phyloP scores from a whole-genome alignment of 1,139 yeast genomes.

The Scheffersomyces titani region DNA sequence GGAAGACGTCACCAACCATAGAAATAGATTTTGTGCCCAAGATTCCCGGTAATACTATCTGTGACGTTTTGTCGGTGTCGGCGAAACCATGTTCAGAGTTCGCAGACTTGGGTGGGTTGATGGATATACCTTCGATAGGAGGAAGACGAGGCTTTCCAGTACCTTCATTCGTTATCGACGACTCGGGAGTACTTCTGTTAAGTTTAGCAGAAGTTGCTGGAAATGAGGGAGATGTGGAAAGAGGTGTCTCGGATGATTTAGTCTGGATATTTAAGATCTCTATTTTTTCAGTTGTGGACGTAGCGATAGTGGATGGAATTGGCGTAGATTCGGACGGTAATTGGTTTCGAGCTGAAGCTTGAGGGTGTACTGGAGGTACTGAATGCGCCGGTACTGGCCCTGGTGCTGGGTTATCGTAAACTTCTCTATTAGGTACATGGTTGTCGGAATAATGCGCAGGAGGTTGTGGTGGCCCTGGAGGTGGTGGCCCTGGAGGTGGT shows the following conservation, averaged over 20 bases:
- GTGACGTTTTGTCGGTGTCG: not conserved
- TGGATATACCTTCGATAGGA: not conserved
- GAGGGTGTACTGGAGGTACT: not conserved
- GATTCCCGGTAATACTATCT: not conserved
- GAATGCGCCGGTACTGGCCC: not conserved
- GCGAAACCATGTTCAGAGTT: not conserved
- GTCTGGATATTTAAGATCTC: not conserved
- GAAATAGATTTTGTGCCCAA: not conserved
- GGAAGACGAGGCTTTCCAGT: not conserved
- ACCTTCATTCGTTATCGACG: not conserved
- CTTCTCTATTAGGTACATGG: not conserved
- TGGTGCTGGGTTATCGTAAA: not conserved
- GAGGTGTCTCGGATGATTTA: not conserved
- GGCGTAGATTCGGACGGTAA: not conserved
- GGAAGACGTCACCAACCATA: not conserved
- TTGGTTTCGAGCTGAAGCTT: not conserved
- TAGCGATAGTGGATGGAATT: not conserved
- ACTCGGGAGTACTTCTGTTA: not conserved
- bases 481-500: constrained; percentile 7
- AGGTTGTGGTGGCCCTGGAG: constrained; percentile 8
- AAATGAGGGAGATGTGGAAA: not conserved
- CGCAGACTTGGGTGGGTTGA: not conserved
- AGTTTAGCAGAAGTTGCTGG: not conserved
- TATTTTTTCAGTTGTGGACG: not conserved
- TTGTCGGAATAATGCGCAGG: constrained; percentile 2